Conservation (phyloP, 768 basidiomycete genomes). For the Pleurotus platypus region DNA sequence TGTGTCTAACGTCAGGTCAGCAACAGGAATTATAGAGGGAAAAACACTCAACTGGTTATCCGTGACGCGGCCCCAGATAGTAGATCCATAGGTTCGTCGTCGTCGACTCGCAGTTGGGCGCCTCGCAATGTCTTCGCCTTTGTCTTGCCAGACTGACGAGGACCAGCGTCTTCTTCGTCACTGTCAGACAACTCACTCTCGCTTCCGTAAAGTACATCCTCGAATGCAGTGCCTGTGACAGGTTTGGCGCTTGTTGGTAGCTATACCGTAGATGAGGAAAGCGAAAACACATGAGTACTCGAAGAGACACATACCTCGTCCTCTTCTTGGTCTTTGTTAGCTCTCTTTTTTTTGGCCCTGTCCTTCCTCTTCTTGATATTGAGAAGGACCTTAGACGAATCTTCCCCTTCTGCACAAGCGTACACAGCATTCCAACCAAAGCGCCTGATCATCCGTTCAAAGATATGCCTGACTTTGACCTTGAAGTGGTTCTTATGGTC, state of each 20-base stretch:
- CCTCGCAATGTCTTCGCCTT: constrained; percentile 30
- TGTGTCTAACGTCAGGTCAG: constrained; percentile 28
- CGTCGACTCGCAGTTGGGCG: constrained; percentile 76
- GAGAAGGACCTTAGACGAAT: constrained; percentile 82
- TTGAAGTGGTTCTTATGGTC: constrained; percentile 99
- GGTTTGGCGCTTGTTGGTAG: constrained; percentile 38
- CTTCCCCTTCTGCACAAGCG: constrained; percentile 68
- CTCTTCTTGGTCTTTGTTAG: constrained; percentile 51
- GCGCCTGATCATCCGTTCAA: constrained; percentile 90
- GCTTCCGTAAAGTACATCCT: constrained; percentile 95
- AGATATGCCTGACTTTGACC: constrained; percentile 92
- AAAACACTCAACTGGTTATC: constrained; percentile 55
- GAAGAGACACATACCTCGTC: constrained; percentile 30
- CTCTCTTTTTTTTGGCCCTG: constrained; percentile 85
- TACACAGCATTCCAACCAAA: constrained; percentile 88
- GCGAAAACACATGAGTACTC: constrained; percentile 2
- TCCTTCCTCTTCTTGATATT: constrained; percentile 98
- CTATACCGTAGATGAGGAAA: constrained; percentile 23
- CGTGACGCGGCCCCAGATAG: constrained; percentile 74
- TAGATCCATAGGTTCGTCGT: constrained; percentile 94
- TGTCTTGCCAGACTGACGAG: constrained; percentile 24
- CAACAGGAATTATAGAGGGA: neutral
- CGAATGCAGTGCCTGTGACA: constrained; percentile 83
- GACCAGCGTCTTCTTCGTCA: constrained; percentile 49
- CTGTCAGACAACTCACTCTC: constrained; percentile 85